A percentile compares a stretch with the other conserved stretches of the same genome.
Conservation (phyloP, 805 yeast genomes). For the Wickerhamiella kurtzmanii region DNA sequence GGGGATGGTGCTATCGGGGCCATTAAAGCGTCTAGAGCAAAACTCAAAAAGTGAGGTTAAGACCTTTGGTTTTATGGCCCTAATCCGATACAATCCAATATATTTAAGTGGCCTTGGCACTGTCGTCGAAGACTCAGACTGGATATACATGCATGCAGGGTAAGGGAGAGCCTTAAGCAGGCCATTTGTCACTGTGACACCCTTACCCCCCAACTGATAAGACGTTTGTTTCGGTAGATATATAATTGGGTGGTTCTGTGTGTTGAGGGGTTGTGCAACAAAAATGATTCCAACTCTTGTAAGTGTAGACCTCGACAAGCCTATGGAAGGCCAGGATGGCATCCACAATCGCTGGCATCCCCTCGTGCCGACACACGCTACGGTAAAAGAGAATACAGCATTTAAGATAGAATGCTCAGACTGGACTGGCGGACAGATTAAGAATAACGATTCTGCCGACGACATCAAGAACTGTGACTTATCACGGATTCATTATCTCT, state of each 20-base stretch:
- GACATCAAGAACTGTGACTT: neutral
- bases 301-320: neutral
- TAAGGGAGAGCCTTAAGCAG: too few relatives aligned
- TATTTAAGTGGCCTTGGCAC: too few relatives aligned
- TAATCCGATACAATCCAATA: too few relatives aligned
- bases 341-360: neutral
- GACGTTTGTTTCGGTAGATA: too few relatives aligned
- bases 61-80: too few relatives aligned
- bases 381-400: neutral
- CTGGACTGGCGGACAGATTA: neutral
- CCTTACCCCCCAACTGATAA: neutral
- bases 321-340: neutral
- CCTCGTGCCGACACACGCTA: neutral
- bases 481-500: neutral
- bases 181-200: neutral
- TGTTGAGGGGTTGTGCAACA: too few relatives aligned
- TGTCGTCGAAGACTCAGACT: too few relatives aligned
- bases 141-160: too few relatives aligned
- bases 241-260: too few relatives aligned
- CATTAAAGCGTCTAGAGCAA: too few relatives aligned
- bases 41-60: too few relatives aligned
- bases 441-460: neutral
- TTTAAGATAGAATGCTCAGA: neutral
- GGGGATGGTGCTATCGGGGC: too few relatives aligned
- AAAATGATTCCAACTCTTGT: neutral